Base-by-base conservation (phyloP, 2,329 filamentous ascomycete genomes). In the Exophiala dermatitidis region DNA sequence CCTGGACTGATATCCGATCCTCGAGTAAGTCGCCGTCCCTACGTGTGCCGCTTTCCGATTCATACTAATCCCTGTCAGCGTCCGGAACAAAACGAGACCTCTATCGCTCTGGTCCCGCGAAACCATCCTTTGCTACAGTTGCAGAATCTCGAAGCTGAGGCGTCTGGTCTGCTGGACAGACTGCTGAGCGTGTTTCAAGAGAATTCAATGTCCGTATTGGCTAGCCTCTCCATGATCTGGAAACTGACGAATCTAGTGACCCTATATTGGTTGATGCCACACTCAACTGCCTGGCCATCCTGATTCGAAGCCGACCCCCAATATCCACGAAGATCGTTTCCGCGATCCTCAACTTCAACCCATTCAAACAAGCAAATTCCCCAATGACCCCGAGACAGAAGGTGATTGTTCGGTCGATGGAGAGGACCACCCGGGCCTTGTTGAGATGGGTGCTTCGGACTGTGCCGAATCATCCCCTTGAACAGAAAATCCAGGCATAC, bases 391-490 rank as follows among this genome's bases (percentile, higher is more conserved):
- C 88, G 2, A 88, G 84, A 66, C 80, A 81, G 46, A 89, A 86
- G 63, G 85, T 98, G 55, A 82, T 91, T 63, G 79, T 95, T 57
- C 89, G 85, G 70, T 97, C 91, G 3, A 93, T 98, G 83, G 91
- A 96, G 69, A 89, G 95, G 67, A 98, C 93, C 28, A 87, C 87
- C 2, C 82, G 90, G 63, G 83, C 90, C 61, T 74, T 98, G 44
- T 77, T 97, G 37, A 79, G 90, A 49, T 90, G 96, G 69, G 75
- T 95, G 49, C 76, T 86, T 61, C 91, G 91, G 72, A 90, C 90
- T 64, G 90, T 93, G 62, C 87, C 88, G 2, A 86, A 87, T 51
- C 86, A 90, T 62, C 83, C 88, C 0, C 76, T 90, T 49, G 78
- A 80, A 26, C 79, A 78, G 0, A 85, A 88, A 57, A 93, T 98